These are phyloP conservation scores for Melampsora larici-populina DNA, from an alignment of 1,284 basidiomycete species.

Conservation along the genomic window DNA sequence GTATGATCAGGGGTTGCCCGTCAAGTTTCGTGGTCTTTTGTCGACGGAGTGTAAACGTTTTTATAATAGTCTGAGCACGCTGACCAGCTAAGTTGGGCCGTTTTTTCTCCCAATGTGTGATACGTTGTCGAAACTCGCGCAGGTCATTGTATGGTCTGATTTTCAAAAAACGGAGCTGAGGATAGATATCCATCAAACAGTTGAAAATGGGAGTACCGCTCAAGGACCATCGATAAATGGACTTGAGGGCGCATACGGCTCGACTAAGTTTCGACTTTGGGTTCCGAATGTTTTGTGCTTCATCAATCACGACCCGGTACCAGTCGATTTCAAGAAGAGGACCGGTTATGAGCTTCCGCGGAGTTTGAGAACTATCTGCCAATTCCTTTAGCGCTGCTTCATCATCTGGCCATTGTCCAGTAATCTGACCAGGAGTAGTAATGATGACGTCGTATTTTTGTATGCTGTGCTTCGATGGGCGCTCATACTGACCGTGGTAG, in stretches of 20 bases:
- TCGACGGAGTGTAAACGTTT: slow-evolving; percentile 63
- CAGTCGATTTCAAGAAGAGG: slow-evolving; percentile 60
- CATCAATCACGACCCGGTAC: slow-evolving; percentile 65
- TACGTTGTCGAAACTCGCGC: slow-evolving; percentile 61
- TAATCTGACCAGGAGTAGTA: slow-evolving; percentile 63
- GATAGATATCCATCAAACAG: slow-evolving; percentile 66
- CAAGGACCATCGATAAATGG: slow-evolving; percentile 67
- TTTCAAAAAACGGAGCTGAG: slow-evolving; percentile 64
- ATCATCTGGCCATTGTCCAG: slow-evolving; percentile 59
- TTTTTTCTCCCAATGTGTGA: slow-evolving; percentile 60
- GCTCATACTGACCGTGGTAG: slow-evolving; percentile 60
- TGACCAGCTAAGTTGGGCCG: slow-evolving; percentile 61
- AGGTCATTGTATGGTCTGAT: slow-evolving; percentile 70
- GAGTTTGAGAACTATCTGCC: slow-evolving; percentile 56
- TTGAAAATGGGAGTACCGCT: slow-evolving; percentile 71
- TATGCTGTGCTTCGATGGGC: slow-evolving; percentile 49
- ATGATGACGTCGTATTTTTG: slow-evolving; percentile 61
- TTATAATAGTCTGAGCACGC: slow-evolving; percentile 64
- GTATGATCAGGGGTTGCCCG: slow-evolving; percentile 19
- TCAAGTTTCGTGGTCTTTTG: slow-evolving; percentile 63
- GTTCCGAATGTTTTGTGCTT: slow-evolving; percentile 58
- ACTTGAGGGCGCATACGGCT: slow-evolving; percentile 61
- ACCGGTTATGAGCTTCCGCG: slow-evolving; percentile 53
- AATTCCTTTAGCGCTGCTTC: slow-evolving; percentile 54
- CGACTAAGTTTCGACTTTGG: slow-evolving; percentile 60